Evolutionary conservation across 768 basidiomycete species (phyloP), one percentile per base, ranked within the genome.

Genomic region (Lactarius vividus): DNA sequence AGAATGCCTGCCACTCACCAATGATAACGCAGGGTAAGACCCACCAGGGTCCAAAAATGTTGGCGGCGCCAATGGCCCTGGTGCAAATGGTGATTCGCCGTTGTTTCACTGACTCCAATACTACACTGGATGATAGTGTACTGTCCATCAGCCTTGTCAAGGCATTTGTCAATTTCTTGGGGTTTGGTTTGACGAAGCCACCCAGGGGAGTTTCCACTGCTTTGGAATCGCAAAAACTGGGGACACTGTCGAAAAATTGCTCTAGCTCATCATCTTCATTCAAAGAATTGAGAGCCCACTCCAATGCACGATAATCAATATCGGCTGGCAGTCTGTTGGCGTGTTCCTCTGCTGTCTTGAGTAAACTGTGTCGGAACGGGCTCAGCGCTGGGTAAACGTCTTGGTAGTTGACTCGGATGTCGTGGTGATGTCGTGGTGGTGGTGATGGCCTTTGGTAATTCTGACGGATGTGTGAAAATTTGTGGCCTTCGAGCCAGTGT

Each of bases 1-100:
- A 35, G 39, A 66, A 66, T 39, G 4, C 31, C 2, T 53, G 28
- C 65, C 65, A 66, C 1, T 40, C 37, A 4, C 49, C 56, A 13
- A 52, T 37, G 37, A 66, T 28, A 13, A 62, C 65, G 39, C 61
- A 44, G 4, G 16, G 10, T 26, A 66, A 44, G 26, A 44, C 20
- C 11, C n/a, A 66, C 56, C 57, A 66, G 18, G 65, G 39, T 18
- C 61, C 60, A 54, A 66, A 33, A 42, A 62, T 31, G 40, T 46
- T 15, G 15, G 61, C 57, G 6, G 57, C 39, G 11, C 58, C 23
- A 3, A 66, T n/a, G 20, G 26, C 61, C 26, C 54, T 62, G 7
- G 57, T 44, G 33, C 61, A 66, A 52, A 66, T 62, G 16, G 53
- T 62, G 20, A 62, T 54, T n/a, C 65, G 65, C 8, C 61, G 61